phyloP scores from a whole-genome alignment of 176 grass and related monocot species.

The Oryza australiensis region DNA sequence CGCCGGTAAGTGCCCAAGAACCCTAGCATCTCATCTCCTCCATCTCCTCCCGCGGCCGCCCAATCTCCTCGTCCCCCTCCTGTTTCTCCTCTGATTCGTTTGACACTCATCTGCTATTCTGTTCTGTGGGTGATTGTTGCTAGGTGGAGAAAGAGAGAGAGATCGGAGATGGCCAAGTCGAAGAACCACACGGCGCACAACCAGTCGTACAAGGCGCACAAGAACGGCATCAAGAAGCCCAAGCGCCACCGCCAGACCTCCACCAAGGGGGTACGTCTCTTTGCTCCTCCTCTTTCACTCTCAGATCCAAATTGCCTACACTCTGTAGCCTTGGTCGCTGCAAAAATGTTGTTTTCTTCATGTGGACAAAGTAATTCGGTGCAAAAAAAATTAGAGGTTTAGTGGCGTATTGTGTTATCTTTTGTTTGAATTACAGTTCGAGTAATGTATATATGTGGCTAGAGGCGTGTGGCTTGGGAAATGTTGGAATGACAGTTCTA shows the following conservation, averaged over 20 bases:
- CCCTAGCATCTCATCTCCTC: neutral
- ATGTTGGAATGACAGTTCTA: neutral
- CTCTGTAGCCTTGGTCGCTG: neutral
- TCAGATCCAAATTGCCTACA: neutral
- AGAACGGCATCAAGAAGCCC: slow-evolving; percentile 89
- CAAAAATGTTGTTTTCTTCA: neutral
- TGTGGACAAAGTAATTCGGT: neutral
- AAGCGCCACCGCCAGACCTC: slow-evolving; percentile 75
- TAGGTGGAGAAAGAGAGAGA: slow-evolving; percentile 15
- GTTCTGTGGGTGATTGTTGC: neutral
- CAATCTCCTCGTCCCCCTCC: neutral
- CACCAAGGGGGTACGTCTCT: slow-evolving; percentile 74
- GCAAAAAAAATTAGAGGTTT: neutral
- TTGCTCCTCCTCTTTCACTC: neutral
- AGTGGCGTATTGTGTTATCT: neutral
- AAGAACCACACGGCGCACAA: slow-evolving; percentile 97
- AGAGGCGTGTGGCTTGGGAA: neutral
- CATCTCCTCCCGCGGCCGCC: neutral
- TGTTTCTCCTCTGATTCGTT: neutral
- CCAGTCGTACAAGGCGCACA: slow-evolving; percentile 86
- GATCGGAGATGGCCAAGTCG: slow-evolving; percentile 78
- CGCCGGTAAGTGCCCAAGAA: slow-evolving; percentile 16
- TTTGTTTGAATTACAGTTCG: neutral
- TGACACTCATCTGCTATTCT: neutral
- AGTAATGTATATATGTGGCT: neutral